phyloP scores from a whole-genome alignment of 139 green algal genomes.

The Chlamydomonas applanata region DNA sequence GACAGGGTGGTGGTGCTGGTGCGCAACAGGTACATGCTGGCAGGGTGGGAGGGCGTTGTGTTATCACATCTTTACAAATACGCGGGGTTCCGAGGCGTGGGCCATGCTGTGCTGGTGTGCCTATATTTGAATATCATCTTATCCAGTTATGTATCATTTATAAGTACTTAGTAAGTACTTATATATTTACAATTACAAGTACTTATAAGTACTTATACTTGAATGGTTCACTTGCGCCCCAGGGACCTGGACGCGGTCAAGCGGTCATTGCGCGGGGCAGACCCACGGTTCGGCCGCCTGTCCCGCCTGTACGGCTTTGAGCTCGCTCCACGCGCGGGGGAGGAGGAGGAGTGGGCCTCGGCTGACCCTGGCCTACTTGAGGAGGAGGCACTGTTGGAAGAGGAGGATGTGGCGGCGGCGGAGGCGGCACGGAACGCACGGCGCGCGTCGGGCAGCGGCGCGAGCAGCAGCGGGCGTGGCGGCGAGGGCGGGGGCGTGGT shows the following conservation, averaged over 20 bases:
- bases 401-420: background rate
- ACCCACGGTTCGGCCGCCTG: background rate
- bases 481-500: background rate
- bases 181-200: too few relatives aligned
- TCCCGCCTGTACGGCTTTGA: slow-evolving; percentile 7
- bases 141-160: background rate
- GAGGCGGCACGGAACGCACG: background rate
- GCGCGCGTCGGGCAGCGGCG: background rate
- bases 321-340: background rate
- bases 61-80: background rate
- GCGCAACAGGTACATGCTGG: too few relatives aligned
- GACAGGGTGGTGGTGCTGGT: too few relatives aligned
- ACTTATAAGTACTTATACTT: too few relatives aligned
- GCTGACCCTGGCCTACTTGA: background rate
- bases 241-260: slow-evolving; percentile 1
- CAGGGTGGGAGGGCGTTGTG: background rate
- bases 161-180: background rate
- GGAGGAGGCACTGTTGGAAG: background rate
- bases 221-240: too few relatives aligned
- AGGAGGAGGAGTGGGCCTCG: background rate
- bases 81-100: background rate
- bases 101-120: background rate
- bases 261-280: background rate
- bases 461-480: background rate
- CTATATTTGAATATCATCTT: background rate